These are phyloP conservation scores for Colletotrichum shisoi DNA, from an alignment of 2,329 filamentous ascomycete genomes.

Conservation along the genomic window DNA sequence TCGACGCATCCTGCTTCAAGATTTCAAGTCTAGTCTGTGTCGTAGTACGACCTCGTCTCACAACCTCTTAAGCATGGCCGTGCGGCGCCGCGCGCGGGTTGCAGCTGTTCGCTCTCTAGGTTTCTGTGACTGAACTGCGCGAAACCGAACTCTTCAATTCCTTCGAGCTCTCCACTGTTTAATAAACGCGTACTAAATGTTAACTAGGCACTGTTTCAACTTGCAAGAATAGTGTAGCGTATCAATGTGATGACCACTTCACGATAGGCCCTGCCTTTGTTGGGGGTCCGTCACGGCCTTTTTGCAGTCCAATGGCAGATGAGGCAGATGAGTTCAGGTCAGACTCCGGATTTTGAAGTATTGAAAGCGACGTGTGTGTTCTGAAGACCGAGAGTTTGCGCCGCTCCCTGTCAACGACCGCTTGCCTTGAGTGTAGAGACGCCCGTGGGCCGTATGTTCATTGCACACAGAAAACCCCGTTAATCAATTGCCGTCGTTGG, in stretches of 20 bases:
- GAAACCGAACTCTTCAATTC: not conserved
- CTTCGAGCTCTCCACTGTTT: not conserved
- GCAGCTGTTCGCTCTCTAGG: conserved; percentile 16
- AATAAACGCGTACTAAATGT: not conserved
- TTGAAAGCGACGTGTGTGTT: too few relatives aligned
- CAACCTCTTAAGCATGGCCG: not conserved
- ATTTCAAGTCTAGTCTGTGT: conserved; percentile 8
- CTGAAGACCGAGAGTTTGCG: too few relatives aligned
- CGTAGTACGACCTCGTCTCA: not conserved
- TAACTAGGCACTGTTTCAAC: not conserved
- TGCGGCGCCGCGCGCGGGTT: not conserved
- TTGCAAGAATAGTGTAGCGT: not conserved
- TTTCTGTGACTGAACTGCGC: not conserved
- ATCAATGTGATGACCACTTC: not conserved
- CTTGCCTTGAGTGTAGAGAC: too few relatives aligned
- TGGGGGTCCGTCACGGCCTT: too few relatives aligned
- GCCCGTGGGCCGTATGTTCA: too few relatives aligned
- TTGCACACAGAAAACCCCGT: too few relatives aligned
- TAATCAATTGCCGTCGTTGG: too few relatives aligned
- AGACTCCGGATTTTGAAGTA: too few relatives aligned
- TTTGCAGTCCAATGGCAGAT: too few relatives aligned
- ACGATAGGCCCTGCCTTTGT: too few relatives aligned
- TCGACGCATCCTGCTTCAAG: conserved; percentile 17
- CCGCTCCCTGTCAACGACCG: too few relatives aligned
- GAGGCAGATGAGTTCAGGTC: too few relatives aligned